Conservation (phyloP, 148 eudicot genomes). For the Pharnaceum exiguum region DNA sequence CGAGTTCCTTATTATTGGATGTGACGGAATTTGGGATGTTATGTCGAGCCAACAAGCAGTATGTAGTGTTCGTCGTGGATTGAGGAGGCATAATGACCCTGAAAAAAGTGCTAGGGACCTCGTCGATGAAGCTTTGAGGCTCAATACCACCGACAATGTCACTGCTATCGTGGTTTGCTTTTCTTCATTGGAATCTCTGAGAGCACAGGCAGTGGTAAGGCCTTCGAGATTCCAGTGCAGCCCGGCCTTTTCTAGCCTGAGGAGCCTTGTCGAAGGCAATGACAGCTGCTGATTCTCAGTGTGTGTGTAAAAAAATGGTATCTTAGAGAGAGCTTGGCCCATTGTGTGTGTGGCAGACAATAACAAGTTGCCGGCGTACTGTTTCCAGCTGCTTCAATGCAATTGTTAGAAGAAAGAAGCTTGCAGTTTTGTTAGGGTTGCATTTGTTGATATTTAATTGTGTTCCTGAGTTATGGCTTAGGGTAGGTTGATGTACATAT, state of each 20-base stretch:
- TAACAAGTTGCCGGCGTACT: slow-evolving; percentile 12
- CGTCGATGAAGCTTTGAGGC: slow-evolving; percentile 67
- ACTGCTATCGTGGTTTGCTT: slow-evolving; percentile 70
- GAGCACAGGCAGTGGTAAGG: slow-evolving; percentile 25
- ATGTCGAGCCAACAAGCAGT: slow-evolving; percentile 84
- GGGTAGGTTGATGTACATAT: slow-evolving; percentile 1
- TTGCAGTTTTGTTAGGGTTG: slow-evolving; percentile 39
- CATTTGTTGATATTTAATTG: slow-evolving; percentile 4
- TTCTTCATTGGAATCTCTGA: slow-evolving; percentile 30
- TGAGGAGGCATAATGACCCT: slow-evolving; percentile 68
- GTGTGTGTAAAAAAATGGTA: slow-evolving; percentile 6
- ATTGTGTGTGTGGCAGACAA: slow-evolving; percentile 6
- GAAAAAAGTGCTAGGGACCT: slow-evolving; percentile 67
- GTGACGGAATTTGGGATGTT: slow-evolving; percentile 89
- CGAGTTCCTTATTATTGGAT: slow-evolving; percentile 80
- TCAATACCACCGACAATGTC: slow-evolving; percentile 62
- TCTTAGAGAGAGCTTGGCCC: neutral
- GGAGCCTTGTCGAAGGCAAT: slow-evolving; percentile 41
- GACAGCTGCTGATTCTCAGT: slow-evolving; percentile 25
- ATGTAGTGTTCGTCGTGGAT: slow-evolving; percentile 60
- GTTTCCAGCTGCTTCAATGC: slow-evolving; percentile 37
- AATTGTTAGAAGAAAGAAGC: slow-evolving; percentile 28
- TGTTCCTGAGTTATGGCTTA: neutral
- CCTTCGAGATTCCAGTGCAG: slow-evolving; percentile 46
- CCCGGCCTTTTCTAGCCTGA: slow-evolving; percentile 52